Percentiles rank a stretch among this genome's conserved stretches.
These are phyloP conservation scores for Fusarium sp. DNA, from an alignment of 2,329 filamentous ascomycete genomes.

Conservation along the genomic window DNA sequence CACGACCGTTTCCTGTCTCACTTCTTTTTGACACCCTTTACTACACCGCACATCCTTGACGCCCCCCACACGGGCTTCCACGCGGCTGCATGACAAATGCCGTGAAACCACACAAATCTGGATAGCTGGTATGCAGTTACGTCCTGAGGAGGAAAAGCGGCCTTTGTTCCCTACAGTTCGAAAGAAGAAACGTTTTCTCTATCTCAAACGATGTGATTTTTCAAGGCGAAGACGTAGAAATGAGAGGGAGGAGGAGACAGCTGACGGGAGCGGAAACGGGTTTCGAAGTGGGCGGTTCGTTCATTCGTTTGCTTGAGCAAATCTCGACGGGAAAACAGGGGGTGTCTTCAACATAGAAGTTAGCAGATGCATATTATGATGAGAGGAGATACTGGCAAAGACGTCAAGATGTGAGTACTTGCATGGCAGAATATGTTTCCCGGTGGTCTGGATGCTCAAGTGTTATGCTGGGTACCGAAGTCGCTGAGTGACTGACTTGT, in stretches of 20 bases:
- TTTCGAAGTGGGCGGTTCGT: neutral
- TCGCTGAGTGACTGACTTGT: slow-evolving; percentile 18
- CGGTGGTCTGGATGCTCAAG: slow-evolving; percentile 4
- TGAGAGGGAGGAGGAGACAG: neutral
- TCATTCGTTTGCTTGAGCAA: neutral
- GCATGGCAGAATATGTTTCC: neutral
- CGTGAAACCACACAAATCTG: slow-evolving; percentile 19
- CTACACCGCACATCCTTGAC: slow-evolving; percentile 4
- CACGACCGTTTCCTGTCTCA: slow-evolving; percentile 4
- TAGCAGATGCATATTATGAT: neutral
- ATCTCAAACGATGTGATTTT: slow-evolving; percentile 9
- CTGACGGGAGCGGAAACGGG: slow-evolving; percentile 20
- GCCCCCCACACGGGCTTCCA: slow-evolving; percentile 9
- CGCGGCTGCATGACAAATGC: slow-evolving; percentile 12
- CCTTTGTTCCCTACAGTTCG: neutral
- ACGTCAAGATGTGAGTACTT: neutral
- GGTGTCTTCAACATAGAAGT: neutral
- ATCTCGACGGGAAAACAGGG: slow-evolving; percentile 6
- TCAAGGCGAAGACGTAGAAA: neutral
- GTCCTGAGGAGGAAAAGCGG: slow-evolving; percentile 18
- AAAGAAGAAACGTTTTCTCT: neutral
- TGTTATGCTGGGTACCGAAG: slow-evolving; percentile 2
- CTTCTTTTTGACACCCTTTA: neutral
- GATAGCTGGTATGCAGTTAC: slow-evolving; percentile 29
- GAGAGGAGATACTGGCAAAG: neutral